Conservation (phyloP, 192 early-diverging fungal genomes). For the Chytriomyces sp. region DNA sequence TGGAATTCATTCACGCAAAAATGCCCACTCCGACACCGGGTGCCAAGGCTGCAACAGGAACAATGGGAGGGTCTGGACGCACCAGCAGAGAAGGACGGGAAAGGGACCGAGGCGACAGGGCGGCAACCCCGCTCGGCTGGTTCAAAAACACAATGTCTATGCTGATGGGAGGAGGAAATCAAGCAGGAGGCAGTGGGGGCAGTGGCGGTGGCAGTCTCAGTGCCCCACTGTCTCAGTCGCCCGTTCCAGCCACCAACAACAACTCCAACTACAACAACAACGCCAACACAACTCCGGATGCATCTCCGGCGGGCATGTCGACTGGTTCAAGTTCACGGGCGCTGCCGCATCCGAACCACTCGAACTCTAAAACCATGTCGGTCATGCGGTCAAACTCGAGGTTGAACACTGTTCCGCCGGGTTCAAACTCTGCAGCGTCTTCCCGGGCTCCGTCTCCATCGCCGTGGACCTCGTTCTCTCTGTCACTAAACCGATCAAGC, state of each 20-base stretch:
- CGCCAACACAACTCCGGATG: not conserved
- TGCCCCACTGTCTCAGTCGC: no score
- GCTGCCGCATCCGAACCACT: not conserved
- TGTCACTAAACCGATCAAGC: not conserved
- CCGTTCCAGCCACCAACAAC: not conserved
- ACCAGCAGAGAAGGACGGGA: not conserved
- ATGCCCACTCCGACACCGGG: no score
- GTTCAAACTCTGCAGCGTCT: not conserved
- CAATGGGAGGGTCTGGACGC: not conserved
- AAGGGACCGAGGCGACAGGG: not conserved
- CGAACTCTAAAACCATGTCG: not conserved
- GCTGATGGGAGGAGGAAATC: not conserved
- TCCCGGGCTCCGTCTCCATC: not conserved
- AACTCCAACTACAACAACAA: not conserved
- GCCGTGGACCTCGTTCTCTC: not conserved
- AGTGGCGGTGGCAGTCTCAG: not conserved
- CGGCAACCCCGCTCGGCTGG: not conserved
- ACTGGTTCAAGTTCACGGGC: not conserved
- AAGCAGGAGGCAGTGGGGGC: not conserved
- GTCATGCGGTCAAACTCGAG: not conserved
- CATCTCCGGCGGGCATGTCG: not conserved
- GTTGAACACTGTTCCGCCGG: not conserved
- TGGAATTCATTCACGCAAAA: no score
- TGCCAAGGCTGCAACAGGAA: not conserved
- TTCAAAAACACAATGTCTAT: not conserved